Conservation (phyloP, 192 early-diverging fungal genomes). For the Coemansia sp. region DNA sequence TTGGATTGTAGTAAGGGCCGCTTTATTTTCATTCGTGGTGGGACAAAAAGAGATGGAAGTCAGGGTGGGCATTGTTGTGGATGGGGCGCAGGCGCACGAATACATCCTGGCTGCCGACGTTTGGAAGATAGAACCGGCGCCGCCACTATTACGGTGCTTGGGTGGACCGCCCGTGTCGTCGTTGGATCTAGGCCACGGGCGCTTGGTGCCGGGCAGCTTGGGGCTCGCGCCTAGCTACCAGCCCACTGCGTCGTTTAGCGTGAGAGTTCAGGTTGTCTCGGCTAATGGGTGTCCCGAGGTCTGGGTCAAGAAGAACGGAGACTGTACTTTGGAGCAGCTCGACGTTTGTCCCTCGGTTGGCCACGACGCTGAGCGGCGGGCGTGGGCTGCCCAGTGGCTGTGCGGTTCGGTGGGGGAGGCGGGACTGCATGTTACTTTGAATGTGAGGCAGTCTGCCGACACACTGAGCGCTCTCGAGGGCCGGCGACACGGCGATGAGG, state of each 20-base stretch:
- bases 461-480: conserved; percentile 14
- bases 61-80: conserved; percentile 13
- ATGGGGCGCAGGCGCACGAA: conserved; percentile 18
- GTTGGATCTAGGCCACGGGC: conserved; percentile 14
- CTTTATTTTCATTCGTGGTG: background rate
- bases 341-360: background rate
- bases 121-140: conserved; percentile 14
- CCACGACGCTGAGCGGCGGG: background rate
- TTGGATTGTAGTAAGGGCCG: conserved; percentile 4
- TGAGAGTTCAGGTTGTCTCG: background rate
- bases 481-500: background rate
- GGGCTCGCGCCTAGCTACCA: conserved; percentile 28
- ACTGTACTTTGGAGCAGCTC: background rate
- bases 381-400: background rate
- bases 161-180: background rate
- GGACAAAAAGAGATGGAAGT: background rate
- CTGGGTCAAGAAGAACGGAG: background rate
- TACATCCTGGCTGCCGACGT: conserved; percentile 4
- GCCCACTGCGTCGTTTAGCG: background rate
- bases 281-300: background rate
- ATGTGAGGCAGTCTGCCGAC: background rate
- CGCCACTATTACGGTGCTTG: conserved; percentile 19
- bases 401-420: background rate
- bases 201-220: conserved; percentile 9
- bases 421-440: conserved; percentile 7